Conservation (phyloP, 495 filamentous ascomycete genomes). For the Penicillium atrosanguineum region DNA sequence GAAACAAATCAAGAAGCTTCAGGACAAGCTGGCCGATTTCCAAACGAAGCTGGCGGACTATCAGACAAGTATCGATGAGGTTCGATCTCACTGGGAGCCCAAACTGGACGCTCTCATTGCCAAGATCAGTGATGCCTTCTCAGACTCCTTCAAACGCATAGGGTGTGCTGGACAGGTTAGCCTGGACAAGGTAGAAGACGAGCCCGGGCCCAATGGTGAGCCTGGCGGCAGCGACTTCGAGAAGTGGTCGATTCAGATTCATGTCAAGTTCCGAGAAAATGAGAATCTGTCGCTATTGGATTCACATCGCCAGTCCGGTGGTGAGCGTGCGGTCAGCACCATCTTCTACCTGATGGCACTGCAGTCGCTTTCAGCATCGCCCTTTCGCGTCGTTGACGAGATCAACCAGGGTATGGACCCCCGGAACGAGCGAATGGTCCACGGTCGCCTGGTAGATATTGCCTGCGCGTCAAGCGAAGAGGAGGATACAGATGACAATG, state of each 20-base stretch:
- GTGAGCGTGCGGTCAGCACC: conserved; percentile 92
- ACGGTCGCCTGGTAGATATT: conserved; percentile 93
- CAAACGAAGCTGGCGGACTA: conserved; percentile 48
- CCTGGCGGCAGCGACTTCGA: conserved; percentile 78
- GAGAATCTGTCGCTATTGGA: conserved; percentile 82
- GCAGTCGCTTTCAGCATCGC: conserved; percentile 86
- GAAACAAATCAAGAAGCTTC: conserved; percentile 54
- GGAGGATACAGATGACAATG: conserved; percentile 18
- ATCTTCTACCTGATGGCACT: conserved; percentile 99
- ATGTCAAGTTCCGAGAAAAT: conserved; percentile 87
- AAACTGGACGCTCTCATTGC: conserved; percentile 71
- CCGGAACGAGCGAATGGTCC: conserved; percentile 94
- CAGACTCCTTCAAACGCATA: conserved; percentile 87
- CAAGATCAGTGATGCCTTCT: conserved; percentile 85
- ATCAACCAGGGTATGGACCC: conserved; percentile 99
- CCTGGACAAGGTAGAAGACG: conserved; percentile 50
- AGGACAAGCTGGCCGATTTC: conserved; percentile 43
- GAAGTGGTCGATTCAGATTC: conserved; percentile 89
- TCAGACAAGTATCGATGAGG: conserved; percentile 54
- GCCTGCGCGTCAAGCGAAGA: conserved; percentile 55
- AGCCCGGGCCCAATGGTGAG: conserved; percentile 34
- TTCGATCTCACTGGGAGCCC: conserved; percentile 75
- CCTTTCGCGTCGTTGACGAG: conserved; percentile 99
- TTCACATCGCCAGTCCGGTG: conserved; percentile 91
- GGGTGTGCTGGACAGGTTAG: conserved; percentile 91